Percentiles rank a stretch among this genome's conserved stretches.
Conservation (phyloP, 148 eudicot genomes). For the Camellia japonica region DNA sequence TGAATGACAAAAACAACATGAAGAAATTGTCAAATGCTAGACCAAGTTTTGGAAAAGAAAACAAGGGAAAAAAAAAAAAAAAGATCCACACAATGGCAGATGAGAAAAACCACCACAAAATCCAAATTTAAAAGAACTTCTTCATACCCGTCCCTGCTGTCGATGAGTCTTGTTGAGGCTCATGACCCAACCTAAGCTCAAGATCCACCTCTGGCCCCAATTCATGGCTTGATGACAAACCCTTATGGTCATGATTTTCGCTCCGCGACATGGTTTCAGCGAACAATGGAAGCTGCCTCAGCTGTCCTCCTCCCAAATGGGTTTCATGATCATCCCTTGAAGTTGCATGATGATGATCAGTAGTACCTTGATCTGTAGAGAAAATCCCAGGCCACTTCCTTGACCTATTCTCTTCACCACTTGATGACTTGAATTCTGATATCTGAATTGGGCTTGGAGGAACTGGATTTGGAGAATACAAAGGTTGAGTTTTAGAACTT, state of each 20-base stretch:
- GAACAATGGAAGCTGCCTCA: conserved; percentile 11
- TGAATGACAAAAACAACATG: neutral
- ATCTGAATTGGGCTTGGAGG: neutral
- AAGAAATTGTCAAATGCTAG: neutral
- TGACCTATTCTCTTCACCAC: neutral
- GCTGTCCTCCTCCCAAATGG: neutral
- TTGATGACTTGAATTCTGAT: neutral
- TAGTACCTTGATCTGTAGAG: neutral
- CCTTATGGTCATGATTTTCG: too few species aligned
- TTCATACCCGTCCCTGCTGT: neutral
- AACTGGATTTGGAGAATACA: too few species aligned
- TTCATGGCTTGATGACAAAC: neutral
- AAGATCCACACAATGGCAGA: neutral
- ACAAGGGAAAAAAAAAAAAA: neutral
- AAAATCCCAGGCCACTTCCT: neutral
- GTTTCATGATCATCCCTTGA: neutral
- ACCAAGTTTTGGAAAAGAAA: neutral
- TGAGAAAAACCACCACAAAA: neutral
- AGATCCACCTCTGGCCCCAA: conserved; percentile 20
- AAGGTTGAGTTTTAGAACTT: neutral
- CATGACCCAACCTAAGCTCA: conserved; percentile 31
- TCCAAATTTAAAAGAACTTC: conserved; percentile 17
- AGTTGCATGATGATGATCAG: neutral
- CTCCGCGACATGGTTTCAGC: neutral
- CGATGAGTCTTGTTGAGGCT: neutral